Conservation (phyloP, 352 stramenopile genomes). For the Peronospora destructor region DNA sequence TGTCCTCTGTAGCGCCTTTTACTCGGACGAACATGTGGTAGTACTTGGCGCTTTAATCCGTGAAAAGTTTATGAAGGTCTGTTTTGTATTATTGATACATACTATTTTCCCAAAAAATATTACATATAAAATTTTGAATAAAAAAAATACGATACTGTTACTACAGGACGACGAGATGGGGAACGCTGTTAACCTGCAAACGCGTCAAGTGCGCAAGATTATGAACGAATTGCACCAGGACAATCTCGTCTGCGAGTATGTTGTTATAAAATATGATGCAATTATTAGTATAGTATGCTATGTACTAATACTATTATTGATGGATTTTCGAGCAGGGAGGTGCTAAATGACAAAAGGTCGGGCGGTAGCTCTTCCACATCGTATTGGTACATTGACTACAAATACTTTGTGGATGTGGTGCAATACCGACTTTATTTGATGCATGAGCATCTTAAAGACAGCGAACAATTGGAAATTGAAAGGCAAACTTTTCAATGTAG, state of each 20-base stretch:
- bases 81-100: not conserved
- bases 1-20: constrained; percentile 57
- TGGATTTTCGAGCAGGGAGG: constrained; percentile 38
- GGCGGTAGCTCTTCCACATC: constrained; percentile 82
- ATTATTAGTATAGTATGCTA: constrained; percentile 2
- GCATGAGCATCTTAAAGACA: constrained; percentile 81
- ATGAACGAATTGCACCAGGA: constrained; percentile 86
- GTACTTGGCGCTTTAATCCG: constrained; percentile 78
- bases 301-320: no score
- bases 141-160: constrained; percentile 1
- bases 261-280: not conserved
- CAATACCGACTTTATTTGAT: constrained; percentile 85
- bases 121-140: constrained; percentile 1
- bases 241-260: constrained; percentile 76
- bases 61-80: constrained; percentile 85
- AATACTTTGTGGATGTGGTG: constrained; percentile 88
- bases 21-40: constrained; percentile 84
- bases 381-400: constrained; percentile 91
- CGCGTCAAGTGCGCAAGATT: constrained; percentile 83
- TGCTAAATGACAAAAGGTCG: constrained; percentile 80
- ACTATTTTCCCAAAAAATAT: not conserved
- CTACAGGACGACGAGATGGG: constrained; percentile 82
- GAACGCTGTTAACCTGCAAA: constrained; percentile 83
- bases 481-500: constrained; percentile 84
- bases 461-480: constrained; percentile 82